Percentiles rank a stretch among this genome's conserved stretches.
Evolutionary conservation across 1,284 basidiomycete species (phyloP).

Genomic region (Rhizoctonia solani): DNA sequence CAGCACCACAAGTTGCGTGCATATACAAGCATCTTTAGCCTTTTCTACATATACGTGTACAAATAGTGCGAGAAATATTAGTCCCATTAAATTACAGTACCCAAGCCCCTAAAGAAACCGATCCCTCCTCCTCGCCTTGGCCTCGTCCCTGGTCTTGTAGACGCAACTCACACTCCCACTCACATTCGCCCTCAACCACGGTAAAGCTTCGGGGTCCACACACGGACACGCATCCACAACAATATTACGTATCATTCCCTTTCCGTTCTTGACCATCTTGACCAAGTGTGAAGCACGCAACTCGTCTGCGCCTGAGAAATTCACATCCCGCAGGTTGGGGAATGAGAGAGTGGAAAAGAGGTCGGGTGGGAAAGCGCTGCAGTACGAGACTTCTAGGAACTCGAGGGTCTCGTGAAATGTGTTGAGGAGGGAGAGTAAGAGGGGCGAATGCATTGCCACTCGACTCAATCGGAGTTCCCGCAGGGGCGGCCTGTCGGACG

Average conservation of each 20-base stretch:
- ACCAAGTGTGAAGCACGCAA: neutral
- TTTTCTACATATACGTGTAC: too few species aligned
- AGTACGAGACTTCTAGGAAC: constrained; percentile 9
- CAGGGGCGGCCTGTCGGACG: neutral
- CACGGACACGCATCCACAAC: neutral
- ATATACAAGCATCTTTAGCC: too few species aligned
- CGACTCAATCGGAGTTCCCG: constrained; percentile 6
- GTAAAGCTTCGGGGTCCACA: constrained; percentile 4
- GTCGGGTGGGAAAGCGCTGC: neutral
- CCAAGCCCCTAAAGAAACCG: neutral
- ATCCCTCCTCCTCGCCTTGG: constrained; percentile 1
- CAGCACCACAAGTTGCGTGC: too few species aligned
- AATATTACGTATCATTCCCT: neutral
- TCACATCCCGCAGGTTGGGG: constrained; percentile 4
- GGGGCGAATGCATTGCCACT: neutral
- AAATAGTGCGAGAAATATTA: too few species aligned
- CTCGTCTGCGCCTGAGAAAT: neutral
- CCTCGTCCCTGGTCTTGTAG: neutral
- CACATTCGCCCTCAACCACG: constrained; percentile 17
- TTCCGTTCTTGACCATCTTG: neutral
- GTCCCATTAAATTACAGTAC: too few species aligned
- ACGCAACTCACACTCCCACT: constrained; percentile 9
- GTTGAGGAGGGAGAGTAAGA: neutral
- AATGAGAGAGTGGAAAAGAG: neutral
- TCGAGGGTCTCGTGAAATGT: constrained; percentile 5